Conservation (phyloP, 2,329 filamentous ascomycete genomes). For the Cladophialophora exuberans region DNA sequence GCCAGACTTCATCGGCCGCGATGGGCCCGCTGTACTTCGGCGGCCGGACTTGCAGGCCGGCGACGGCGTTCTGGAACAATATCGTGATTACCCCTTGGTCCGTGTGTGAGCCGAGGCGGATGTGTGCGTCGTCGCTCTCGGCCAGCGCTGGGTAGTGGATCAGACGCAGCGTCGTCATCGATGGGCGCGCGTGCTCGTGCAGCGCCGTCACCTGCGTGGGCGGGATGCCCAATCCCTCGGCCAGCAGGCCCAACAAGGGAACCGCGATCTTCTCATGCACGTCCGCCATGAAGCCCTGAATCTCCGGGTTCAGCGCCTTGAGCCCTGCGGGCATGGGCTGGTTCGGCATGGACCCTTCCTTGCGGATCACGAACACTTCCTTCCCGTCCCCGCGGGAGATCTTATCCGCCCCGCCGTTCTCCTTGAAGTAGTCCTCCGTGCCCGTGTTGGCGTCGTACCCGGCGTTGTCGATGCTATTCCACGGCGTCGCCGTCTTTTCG, state of each 20-base stretch:
- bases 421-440: conserved; percentile 20
- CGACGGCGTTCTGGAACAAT: conserved; percentile 61
- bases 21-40: conserved; percentile 53
- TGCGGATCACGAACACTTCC: conserved; percentile 25
- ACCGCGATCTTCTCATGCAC: conserved; percentile 25
- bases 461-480: conserved; percentile 24
- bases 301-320: conserved; percentile 20
- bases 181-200: conserved; percentile 62
- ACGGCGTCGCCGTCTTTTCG: conserved; percentile 18
- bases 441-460: conserved; percentile 21
- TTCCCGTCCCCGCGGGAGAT: conserved; percentile 15
- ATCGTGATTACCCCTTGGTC: conserved; percentile 61
- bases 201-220: conserved; percentile 73
- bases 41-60: conserved; percentile 58
- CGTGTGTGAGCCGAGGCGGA: conserved; percentile 71
- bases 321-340: conserved; percentile 24
- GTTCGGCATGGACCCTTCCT: conserved; percentile 20
- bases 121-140: conserved; percentile 55
- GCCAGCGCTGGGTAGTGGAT: conserved; percentile 77
- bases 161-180: conserved; percentile 68
- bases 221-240: conserved; percentile 73
- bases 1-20: conserved; percentile 51
- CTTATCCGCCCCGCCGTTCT: conserved; percentile 19
- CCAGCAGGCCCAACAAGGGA: conserved; percentile 49
- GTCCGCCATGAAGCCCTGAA: conserved; percentile 22